Base-by-base conservation (phyloP, 2,329 filamentous ascomycete genomes). In the Cercospora sesami region DNA sequence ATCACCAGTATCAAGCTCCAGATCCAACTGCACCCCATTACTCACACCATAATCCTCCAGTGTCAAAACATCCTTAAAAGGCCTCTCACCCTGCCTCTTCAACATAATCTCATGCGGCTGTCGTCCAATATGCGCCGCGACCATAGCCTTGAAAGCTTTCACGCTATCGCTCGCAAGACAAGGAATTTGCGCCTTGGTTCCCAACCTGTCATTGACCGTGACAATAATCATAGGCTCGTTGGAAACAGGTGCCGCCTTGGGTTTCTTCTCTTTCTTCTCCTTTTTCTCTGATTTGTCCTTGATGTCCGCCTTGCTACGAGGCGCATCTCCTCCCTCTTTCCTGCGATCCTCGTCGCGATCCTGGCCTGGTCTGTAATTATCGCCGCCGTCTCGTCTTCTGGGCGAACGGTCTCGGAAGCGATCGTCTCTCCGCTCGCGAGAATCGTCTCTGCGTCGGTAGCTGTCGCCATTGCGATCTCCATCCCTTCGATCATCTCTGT, bases 41-140 rank as follows among this genome's bases (percentile, higher is more conserved):
- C 90, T 93, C 66, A 98, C 89, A n/a, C 92, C 93, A 80, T 97
- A 98, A 81, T 98, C 94, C 76, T 92, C 92, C 74, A 97, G 80
- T 36, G 89, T 94, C 69, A 97, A 85, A 74, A 90, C 87, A 78
- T 98, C 94, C 83, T 97, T 97, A 79, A 98, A 97, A 26, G 94
- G 94, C 72, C 94, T 83, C 81, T 97, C 93, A 12, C 94, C 92
- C 81, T 98, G 94, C 73, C 94, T 85, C 84, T 96, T 95, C 68
- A 98, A 81, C 81, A 97, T 85, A 71, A 98, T 97, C 81, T 97
- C 93, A 76, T 94, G 91, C 55, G 94, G 91, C 74, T 96, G 90
- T 39, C 94, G 87, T 1, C 94, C 94, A 75, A 97, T 96, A 70
- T 91, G 87, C 48, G 92, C 92, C 4, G 94, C 94, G 26, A 97